Conservation (phyloP, 2,329 filamentous ascomycete species). For the Tolypocladium album region DNA sequence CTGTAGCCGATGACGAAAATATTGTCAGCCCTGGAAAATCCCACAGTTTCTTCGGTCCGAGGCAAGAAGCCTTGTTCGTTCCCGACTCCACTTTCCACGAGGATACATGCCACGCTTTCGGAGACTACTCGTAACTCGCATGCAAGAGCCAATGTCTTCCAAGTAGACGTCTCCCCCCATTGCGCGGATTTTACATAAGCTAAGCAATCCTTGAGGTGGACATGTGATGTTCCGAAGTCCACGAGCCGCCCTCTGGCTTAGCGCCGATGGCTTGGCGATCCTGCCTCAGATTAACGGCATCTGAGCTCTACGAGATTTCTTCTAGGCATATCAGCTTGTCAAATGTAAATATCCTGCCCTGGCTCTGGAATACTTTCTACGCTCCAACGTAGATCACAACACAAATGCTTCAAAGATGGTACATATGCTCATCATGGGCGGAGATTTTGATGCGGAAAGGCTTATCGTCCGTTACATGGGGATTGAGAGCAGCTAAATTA, state of each 20-base stretch:
- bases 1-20: too few species aligned
- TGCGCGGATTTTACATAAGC: neutral
- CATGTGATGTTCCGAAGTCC: neutral
- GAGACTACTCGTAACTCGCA: neutral
- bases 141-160: neutral
- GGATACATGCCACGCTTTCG: neutral
- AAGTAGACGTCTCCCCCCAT: too few species aligned
- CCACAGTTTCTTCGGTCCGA: too few species aligned
- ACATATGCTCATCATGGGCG: too few species aligned
- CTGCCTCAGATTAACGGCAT: too few species aligned
- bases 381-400: neutral
- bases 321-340: neutral
- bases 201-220: neutral
- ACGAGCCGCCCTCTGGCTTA: neutral
- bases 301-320: neutral
- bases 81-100: too few species aligned
- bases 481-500: too few species aligned
- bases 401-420: neutral
- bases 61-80: too few species aligned
- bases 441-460: neutral
- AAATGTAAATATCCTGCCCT: too few species aligned
- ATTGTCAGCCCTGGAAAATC: too few species aligned
- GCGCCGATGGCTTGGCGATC: neutral
- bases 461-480: too few species aligned
- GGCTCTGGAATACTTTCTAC: too few species aligned